Base-by-base conservation (phyloP, 805 yeast species). In the Sugiyamaella marilandica region DNA sequence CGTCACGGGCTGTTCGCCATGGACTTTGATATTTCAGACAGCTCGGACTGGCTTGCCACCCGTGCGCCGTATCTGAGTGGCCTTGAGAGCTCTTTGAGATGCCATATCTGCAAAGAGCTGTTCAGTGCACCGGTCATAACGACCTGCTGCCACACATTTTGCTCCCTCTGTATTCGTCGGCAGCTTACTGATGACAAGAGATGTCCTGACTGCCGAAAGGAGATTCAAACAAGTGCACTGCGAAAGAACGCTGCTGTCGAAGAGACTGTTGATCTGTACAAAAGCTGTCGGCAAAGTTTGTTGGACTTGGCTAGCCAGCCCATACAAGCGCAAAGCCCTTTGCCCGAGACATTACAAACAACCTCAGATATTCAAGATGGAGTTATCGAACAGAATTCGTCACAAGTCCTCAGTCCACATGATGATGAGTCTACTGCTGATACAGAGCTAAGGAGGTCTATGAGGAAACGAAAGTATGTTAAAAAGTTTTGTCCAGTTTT, bases 51-150 rank as follows among this genome's bases (percentile, higher is more conserved):
- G 84, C 52, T 65, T 3, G 47, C 55, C 1, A 79, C 90, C 0
- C 59, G 62, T 14, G 62, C 84, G 5, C 90, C 95, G 2, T 69
- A 66, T 14, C 65, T 88, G 2, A 60, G 74, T 1, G 82, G 77
- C 48, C 69, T 91, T 2, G 97, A 91, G 57, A 74, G 88, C 1
- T 71, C 84, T 24, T 72, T 89, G 48, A 65, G 96, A 62, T 91
- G 98, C 65, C 90, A 85, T 60, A 85, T 91, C 9, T 91, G 98
- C 68, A 87, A 90, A 62, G 97, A 89, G 55, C 80, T 85, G 57
- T 73, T 87, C 51, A 76, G 71, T 32, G 86, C 91, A 0, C 97
- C 98, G 1, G 87, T 88, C 35, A 70, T 85, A 41, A 87, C 97
- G 0, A 78, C 84, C 1, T 91, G 98, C 71, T 84, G 87, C 35